Base-by-base conservation (phyloP, 768 basidiomycete species). In the Mycena maculata region DNA sequence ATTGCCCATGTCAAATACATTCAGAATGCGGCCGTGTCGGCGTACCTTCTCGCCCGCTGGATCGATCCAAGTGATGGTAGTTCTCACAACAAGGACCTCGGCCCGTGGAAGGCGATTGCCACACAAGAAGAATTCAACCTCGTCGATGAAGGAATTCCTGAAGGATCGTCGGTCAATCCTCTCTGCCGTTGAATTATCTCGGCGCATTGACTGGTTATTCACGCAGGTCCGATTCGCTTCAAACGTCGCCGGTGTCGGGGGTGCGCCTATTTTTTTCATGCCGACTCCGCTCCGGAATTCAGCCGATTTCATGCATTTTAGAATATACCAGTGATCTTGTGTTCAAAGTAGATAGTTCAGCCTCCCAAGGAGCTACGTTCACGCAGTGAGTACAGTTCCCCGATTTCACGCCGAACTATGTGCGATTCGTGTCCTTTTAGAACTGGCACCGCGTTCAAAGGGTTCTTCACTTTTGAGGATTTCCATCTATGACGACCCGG, bases 81-180 rank as follows among this genome's bases (percentile, higher is more conserved):
- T 20, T 28, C 33, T 11, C 62, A 56, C 27, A 45, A 33, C 53
- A 63, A 49, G 27, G 36, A 63, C 7, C 62, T 63, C 23, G 53
- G 62, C 15, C 38, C 45, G 18, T 64, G 54, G 54, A 64, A 64
- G 55, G 36, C 63, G 25, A 56, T 64, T 6, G 62, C 23, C 36
- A 56, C 54, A n/a, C 23, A 48, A n/a, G 42, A 63, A 47, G 62
- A 63, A 56, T 63, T 63, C 16, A 49, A 63, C n/a, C 62, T 63
- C 12, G 45, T 56, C 11, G 54, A 36, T n/a, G 62, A 63, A 30
- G 53, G 54, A 39, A 55, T 63, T 48, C 54, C 62, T 30, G 53
- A 63, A 16, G 62, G 62, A 48, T 55, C 62, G 10, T 23, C 25
- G 53, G 62, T 63, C 15, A 22, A 33, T 42, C 25, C 18, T 11